These are phyloP conservation scores for Liquidambar formosana DNA, from an alignment of 164 flowering plant species.

Conservation along the genomic window DNA sequence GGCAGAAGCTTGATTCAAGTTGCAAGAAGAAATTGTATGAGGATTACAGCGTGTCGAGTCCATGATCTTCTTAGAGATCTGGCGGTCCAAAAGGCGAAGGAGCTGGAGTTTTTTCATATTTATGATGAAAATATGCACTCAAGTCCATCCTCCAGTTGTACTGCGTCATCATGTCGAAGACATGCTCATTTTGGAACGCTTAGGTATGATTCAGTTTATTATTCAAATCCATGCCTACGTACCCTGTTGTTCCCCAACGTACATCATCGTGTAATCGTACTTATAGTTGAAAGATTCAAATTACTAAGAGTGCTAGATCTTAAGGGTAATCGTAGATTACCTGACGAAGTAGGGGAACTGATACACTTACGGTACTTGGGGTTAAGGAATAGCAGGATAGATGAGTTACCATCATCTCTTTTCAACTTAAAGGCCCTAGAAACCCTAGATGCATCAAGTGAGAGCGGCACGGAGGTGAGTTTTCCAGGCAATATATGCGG, in stretches of 20 bases:
- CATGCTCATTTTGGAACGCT: neutral
- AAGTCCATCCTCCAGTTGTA: neutral
- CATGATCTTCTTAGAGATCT: slow-evolving; percentile 10
- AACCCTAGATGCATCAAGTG: neutral
- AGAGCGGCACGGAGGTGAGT: neutral
- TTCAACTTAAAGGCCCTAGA: slow-evolving; percentile 13
- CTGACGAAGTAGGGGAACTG: slow-evolving; percentile 16
- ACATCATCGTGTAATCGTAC: neutral
- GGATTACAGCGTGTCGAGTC: neutral
- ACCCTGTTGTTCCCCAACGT: neutral
- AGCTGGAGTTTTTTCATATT: neutral
- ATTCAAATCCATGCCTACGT: neutral
- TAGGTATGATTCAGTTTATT: neutral
- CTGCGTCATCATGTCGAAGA: neutral
- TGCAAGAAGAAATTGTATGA: neutral
- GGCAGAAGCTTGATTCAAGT: slow-evolving; percentile 5
- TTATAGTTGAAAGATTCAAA: neutral
- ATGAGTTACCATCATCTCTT: slow-evolving; percentile 19
- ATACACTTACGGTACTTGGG: slow-evolving; percentile 29
- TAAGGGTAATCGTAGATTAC: neutral
- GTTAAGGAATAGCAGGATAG: neutral
- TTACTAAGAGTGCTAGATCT: slow-evolving; percentile 10
- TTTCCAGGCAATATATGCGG: neutral
- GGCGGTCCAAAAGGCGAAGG: neutral
- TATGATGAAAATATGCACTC: neutral